Base-by-base conservation (phyloP, 306 rosid genomes). In the Cicer bijugum region DNA sequence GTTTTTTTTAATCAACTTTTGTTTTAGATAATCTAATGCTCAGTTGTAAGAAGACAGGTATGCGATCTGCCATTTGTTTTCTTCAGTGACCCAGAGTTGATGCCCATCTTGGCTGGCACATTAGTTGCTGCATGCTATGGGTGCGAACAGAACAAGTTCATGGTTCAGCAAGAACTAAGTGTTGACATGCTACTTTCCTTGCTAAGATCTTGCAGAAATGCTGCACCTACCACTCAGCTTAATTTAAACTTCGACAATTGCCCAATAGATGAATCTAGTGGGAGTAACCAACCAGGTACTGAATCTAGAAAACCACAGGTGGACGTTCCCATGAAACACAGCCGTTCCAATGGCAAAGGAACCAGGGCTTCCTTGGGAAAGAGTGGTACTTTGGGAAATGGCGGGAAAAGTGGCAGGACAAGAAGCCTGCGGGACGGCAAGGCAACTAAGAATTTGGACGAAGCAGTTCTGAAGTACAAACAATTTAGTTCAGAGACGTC, bases 61-160 rank as follows among this genome's bases (percentile, higher is more conserved):
- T 94, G 98, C 74, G 98, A 94, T 86, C 84, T 94, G 33, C 98
- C 98, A 2, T 94, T 94, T 5, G 84, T 87, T 53, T 91, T 94
- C 98, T 94, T 94, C 87, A 94, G 97, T 48, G 98, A 94, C 84
- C 92, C 98, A 0, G 96, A 91, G 78, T 86, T 94, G 86, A 94
- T 94, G 98, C 98, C 98, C n/a, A 65, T 86, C 74, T 82, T 94
- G 90, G 95, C 97, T 28, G 83, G 95, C 68, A 83, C 97, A 35
- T 74, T 94, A 78, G 96, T 91, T 75, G 92, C 96, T 55, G 96
- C 92, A 74, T 91, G 98, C 87, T 94, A 85, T 1, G 91, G 90
- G 72, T 89, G 95, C 65, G 92, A 86, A 82, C 97, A 91, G 86
- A 94, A 91, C 88, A 94, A 94, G 84, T 87, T 84, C 40, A 88